Conservation (phyloP, 805 yeast genomes). For the Metschnikowia proteae region DNA sequence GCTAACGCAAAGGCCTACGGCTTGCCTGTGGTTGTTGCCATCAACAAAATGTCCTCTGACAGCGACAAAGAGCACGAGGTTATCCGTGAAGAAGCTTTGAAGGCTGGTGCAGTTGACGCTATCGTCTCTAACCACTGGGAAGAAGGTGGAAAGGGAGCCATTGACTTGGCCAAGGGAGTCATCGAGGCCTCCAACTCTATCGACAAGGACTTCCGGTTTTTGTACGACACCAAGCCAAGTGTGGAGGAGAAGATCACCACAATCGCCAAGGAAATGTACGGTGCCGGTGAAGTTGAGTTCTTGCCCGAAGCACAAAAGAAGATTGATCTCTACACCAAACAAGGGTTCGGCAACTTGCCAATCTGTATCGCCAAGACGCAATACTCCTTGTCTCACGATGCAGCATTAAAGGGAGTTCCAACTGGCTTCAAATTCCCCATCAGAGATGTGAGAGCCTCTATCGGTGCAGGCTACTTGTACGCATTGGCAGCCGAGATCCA, state of each 20-base stretch:
- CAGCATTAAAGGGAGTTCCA: slow-evolving; percentile 79
- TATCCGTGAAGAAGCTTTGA: slow-evolving; percentile 61
- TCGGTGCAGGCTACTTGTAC: slow-evolving; percentile 82
- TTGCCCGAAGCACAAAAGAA: slow-evolving; percentile 66
- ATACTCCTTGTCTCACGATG: slow-evolving; percentile 80
- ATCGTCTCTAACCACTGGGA: slow-evolving; percentile 85
- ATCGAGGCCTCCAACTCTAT: slow-evolving; percentile 54
- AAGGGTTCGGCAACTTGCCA: slow-evolving; percentile 75
- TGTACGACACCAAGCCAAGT: slow-evolving; percentile 50
- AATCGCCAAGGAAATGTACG: slow-evolving; percentile 75
- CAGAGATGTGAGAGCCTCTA: slow-evolving; percentile 71
- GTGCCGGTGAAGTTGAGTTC: slow-evolving; percentile 69
- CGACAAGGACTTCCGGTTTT: slow-evolving; percentile 45
- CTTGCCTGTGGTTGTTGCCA: slow-evolving; percentile 77
- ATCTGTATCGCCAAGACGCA: slow-evolving; percentile 85
- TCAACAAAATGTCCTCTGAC: slow-evolving; percentile 75
- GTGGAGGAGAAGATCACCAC: slow-evolving; percentile 65
- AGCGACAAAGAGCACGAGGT: slow-evolving; percentile 64
- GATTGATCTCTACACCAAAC: slow-evolving; percentile 62
- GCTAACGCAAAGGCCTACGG: slow-evolving; percentile 68
- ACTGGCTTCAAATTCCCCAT: slow-evolving; percentile 76
- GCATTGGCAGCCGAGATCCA: slow-evolving; percentile 84
- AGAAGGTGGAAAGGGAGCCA: slow-evolving; percentile 80
- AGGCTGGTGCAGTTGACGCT: slow-evolving; percentile 78
- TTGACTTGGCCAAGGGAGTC: slow-evolving; percentile 68